Conservation (phyloP, 441 rosid genomes). For the Corymbia citriodora region DNA sequence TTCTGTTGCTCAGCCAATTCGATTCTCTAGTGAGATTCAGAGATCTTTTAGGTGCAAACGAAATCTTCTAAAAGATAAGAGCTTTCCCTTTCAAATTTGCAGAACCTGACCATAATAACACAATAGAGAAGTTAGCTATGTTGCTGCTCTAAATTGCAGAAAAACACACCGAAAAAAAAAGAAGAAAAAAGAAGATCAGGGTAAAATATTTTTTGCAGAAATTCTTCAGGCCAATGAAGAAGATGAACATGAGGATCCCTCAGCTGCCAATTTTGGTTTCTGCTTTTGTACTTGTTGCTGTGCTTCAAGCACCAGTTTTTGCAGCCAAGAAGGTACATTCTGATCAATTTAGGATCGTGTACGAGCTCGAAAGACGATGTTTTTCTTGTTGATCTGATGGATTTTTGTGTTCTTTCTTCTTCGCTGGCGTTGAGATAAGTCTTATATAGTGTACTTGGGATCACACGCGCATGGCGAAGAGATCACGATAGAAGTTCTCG, state of each 20-base stretch:
- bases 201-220: background rate
- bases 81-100: background rate
- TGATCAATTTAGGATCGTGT: background rate
- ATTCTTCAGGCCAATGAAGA: background rate
- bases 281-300: background rate
- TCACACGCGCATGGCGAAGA: constrained; percentile 38
- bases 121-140: background rate
- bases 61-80: background rate
- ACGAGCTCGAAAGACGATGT: background rate
- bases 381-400: background rate
- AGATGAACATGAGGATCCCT: background rate
- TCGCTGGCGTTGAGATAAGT: constrained; percentile 7
- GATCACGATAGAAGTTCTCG: constrained; percentile 20
- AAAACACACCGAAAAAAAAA: background rate
- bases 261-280: background rate
- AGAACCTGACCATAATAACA: background rate
- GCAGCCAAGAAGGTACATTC: background rate
- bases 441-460: constrained; percentile 68
- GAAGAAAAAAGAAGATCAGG: background rate
- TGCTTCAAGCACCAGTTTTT: background rate
- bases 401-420: background rate
- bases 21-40: background rate
- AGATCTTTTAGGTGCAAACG: background rate
- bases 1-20: background rate
- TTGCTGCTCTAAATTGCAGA: background rate